Base-by-base conservation (phyloP, 805 yeast genomes). In the Saccharomycopsis amapae region DNA sequence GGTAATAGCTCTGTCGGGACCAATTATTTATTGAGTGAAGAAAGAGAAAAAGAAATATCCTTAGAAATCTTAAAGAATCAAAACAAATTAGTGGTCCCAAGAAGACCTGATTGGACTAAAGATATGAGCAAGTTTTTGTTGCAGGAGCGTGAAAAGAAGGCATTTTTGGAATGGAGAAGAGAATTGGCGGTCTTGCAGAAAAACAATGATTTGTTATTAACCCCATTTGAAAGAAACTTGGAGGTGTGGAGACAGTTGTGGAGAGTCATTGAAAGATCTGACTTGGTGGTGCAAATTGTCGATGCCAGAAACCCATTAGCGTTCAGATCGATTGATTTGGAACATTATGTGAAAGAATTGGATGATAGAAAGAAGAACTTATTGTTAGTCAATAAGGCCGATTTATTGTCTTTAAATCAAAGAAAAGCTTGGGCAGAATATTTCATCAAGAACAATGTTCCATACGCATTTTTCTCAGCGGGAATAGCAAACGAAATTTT, bases 211-310 rank as follows among this genome's bases (percentile, higher is more conserved):
- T 69, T 93, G 57, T 68, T 89, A 49, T 72, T 93, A 61, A 93
- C 98, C 0, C 98, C 98, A 3, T 93, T 90, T 60, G 98, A 93
- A 68, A 79, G 98, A 68, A 93, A 93, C 62, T 71, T 93, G 53
- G 96, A 90, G 71, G 97, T 93, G 48, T 93, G 98, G 98, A 80
- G 93, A 61, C 98, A 93, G 66, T 69, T 93, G 54, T 93, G 98
- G 98, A 77, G 98, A 66, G 98, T 93, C 37, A 85, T 88, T 20
- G 98, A 93, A 64, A 78, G 97, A 60, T 85, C 93, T 20, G 96
- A 90, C 63, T 71, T 93, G 56, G 78, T 93, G 33, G 97, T 93
- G 4, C 98, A 93, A 62, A 93, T 93, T 68, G 97, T 93, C 24
- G 98, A 93, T 67, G 97, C 97, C 10, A 76, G 98, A 65, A 88